Conservation (phyloP, 1,284 basidiomycete genomes). For the Prillingera fragicola region DNA sequence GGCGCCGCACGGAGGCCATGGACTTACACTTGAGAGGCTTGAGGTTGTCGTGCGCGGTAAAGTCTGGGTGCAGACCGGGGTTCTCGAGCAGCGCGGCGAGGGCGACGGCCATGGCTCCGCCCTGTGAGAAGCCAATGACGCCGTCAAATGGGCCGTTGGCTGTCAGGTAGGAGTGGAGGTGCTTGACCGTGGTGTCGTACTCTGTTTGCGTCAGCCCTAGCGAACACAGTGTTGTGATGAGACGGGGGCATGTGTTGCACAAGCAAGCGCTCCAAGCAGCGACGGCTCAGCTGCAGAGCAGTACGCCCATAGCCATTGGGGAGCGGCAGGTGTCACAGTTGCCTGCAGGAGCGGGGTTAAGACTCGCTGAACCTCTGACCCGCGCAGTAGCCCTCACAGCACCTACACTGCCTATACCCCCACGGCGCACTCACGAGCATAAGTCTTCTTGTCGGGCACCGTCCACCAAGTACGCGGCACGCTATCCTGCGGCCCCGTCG, state of each 20-base stretch:
- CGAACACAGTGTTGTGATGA: too few relatives aligned
- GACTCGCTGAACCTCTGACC: too few relatives aligned
- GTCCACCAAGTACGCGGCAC: conserved; percentile 6
- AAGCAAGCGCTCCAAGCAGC: too few relatives aligned
- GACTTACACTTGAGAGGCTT: conserved; percentile 56
- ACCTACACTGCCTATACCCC: too few relatives aligned
- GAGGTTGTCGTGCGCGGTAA: conserved; percentile 60
- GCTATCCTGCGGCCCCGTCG: not conserved
- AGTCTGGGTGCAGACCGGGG: conserved; percentile 58
- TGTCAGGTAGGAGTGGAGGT: conserved; percentile 47
- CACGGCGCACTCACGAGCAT: conserved; percentile 4
- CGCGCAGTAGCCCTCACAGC: too few relatives aligned
- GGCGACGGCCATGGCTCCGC: conserved; percentile 69
- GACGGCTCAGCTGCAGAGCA: too few relatives aligned
- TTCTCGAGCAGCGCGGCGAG: conserved; percentile 61
- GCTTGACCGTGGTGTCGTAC: conserved; percentile 55
- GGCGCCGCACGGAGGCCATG: not conserved
- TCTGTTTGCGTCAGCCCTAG: conserved; percentile 43
- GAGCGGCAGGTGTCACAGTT: too few relatives aligned
- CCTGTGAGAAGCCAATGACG: conserved; percentile 79
- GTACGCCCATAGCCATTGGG: too few relatives aligned
- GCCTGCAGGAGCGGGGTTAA: too few relatives aligned
- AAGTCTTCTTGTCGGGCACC: conserved; percentile 7
- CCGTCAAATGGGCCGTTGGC: conserved; percentile 54
- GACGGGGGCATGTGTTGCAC: too few relatives aligned